Conservation (phyloP, 2,329 filamentous ascomycete genomes). For the Penicillium janthinellum region DNA sequence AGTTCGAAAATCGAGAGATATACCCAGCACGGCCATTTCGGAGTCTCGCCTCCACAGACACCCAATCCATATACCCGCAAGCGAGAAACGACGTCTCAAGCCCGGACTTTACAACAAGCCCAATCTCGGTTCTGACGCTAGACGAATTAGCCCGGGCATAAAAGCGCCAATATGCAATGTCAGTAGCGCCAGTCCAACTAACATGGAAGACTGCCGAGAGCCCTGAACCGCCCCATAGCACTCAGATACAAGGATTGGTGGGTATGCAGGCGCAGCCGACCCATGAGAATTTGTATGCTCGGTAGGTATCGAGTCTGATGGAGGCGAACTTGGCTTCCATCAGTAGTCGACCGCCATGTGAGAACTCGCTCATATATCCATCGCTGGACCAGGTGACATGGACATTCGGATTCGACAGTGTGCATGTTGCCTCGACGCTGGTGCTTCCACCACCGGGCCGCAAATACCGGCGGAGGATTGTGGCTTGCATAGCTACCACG, state of each 20-base stretch:
- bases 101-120: conserved; percentile 1
- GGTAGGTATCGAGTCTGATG: conserved; percentile 5
- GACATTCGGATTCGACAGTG: conserved; percentile 7
- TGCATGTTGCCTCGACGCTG: conserved; percentile 13
- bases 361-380: conserved; percentile 11
- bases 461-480: conserved; percentile 2
- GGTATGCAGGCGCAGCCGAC: conserved; percentile 7
- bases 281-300: conserved; percentile 15
- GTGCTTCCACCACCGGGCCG: conserved; percentile 12
- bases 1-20: background rate
- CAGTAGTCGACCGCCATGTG: conserved; percentile 6
- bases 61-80: conserved; percentile 8
- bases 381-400: conserved; percentile 4
- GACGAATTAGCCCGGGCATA: conserved; percentile 22
- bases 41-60: conserved; percentile 14
- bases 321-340: conserved; percentile 12
- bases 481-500: conserved; percentile 9
- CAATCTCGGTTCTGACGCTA: conserved; percentile 8
- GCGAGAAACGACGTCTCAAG: conserved; percentile 11
- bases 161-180: conserved; percentile 45
- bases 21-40: background rate
- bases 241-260: background rate
- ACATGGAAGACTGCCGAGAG: conserved; percentile 34
- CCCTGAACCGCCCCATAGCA: conserved; percentile 7
- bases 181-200: conserved; percentile 53